Percentiles rank a stretch among this genome's conserved stretches.
phyloP scores from a whole-genome alignment of 371 early-diverging fungal species.

The Saksenaea oblongispora region DNA sequence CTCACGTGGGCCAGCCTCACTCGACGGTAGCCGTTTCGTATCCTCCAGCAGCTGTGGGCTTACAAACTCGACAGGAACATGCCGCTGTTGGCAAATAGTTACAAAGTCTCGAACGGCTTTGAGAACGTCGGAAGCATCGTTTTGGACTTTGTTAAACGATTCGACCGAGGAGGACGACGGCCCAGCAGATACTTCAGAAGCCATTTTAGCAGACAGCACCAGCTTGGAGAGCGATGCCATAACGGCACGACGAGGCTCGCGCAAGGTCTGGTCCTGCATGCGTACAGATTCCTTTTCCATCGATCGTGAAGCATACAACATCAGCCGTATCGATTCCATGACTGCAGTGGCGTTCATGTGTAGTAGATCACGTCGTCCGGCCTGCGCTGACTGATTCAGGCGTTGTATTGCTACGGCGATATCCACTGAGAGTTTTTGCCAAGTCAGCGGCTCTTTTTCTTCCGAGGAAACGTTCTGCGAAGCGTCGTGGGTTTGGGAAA shows the following conservation, averaged over 20 bases:
- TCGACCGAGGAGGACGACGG: constrained; percentile 2
- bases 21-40: constrained; percentile 2
- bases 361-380: constrained; percentile 24
- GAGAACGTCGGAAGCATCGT: constrained; percentile 63
- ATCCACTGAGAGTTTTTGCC: constrained; percentile 64
- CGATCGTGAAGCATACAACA: constrained; percentile 81
- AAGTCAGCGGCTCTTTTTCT: constrained; percentile 23
- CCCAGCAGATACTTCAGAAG: constrained; percentile 70
- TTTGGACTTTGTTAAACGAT: constrained; percentile 24
- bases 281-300: constrained; percentile 68
- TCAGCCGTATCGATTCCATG: constrained; percentile 81
- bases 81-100: constrained; percentile 67
- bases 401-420: constrained; percentile 65
- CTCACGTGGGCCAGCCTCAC: background rate
- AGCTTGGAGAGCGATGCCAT: constrained; percentile 80
- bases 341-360: constrained; percentile 40
- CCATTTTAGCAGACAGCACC: constrained; percentile 81
- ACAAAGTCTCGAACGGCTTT: constrained; percentile 77
- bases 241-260: constrained; percentile 73
- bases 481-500: background rate
- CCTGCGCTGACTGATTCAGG: constrained; percentile 66
- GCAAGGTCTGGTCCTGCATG: constrained; percentile 62
- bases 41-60: constrained; percentile 33
- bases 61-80: constrained; percentile 55
- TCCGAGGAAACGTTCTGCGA: background rate